phyloP scores from a whole-genome alignment of 345 rosid genomes.

The Acer yangbiense region DNA sequence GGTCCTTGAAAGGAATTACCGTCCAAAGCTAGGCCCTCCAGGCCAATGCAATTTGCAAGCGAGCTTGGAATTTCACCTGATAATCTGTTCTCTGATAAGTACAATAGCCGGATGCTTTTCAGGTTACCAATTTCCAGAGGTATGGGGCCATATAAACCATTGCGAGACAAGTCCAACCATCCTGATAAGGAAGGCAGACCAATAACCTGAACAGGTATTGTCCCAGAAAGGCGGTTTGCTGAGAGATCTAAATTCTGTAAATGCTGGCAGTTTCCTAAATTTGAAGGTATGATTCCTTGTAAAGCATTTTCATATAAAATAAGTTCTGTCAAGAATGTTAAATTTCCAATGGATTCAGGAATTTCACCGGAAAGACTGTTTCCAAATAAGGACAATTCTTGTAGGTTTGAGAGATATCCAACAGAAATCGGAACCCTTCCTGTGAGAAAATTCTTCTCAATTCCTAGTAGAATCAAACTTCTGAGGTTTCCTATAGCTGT shows the following conservation, averaged over 20 bases:
- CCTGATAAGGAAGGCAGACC: slow-evolving; percentile 26
- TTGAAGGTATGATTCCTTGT: slow-evolving; percentile 42
- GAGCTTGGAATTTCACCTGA: slow-evolving; percentile 37
- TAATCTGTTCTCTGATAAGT: slow-evolving; percentile 29
- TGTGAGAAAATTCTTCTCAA: slow-evolving; percentile 26
- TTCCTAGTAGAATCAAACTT: slow-evolving; percentile 18
- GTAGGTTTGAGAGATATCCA: slow-evolving; percentile 24
- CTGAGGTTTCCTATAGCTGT: slow-evolving; percentile 12
- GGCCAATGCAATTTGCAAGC: slow-evolving; percentile 15
- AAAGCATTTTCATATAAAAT: slow-evolving; percentile 25
- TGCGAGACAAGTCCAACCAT: slow-evolving; percentile 22
- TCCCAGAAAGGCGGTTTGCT: slow-evolving; percentile 12
- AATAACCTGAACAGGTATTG: slow-evolving; percentile 25
- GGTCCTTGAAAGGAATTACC: slow-evolving; percentile 27
- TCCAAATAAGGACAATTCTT: slow-evolving; percentile 29
- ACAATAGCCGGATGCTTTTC: slow-evolving; percentile 1
- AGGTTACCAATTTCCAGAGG: slow-evolving; percentile 25
- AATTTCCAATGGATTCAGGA: slow-evolving; percentile 43
- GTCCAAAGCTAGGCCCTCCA: slow-evolving; percentile 15
- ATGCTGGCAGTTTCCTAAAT: slow-evolving; percentile 29
- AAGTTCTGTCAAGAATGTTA: slow-evolving; percentile 34
- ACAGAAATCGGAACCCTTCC: slow-evolving; percentile 29
- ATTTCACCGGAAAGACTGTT: slow-evolving; percentile 41
- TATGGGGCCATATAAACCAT: slow-evolving; percentile 17
- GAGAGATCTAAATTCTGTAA: slow-evolving; percentile 25